Percentiles rank a stretch among this genome's conserved stretches.
These are phyloP conservation scores for Aspergillus mulundensis DNA, from an alignment of 495 filamentous ascomycete genomes.

Conservation along the genomic window DNA sequence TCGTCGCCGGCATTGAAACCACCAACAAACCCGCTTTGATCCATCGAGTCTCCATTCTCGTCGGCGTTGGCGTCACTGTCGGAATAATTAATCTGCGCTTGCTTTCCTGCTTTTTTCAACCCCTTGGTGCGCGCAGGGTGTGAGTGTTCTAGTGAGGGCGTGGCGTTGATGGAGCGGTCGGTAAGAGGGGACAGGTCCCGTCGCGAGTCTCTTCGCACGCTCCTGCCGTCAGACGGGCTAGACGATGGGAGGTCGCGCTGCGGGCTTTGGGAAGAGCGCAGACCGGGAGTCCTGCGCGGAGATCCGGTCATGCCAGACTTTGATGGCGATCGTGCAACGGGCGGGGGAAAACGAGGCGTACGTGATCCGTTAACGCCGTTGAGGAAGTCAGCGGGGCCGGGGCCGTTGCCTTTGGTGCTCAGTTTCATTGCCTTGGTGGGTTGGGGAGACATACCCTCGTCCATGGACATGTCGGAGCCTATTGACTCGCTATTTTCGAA, in stretches of 20 bases:
- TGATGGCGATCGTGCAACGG: constrained; percentile 41
- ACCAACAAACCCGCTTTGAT: constrained; percentile 24
- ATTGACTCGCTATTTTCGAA: constrained; percentile 28
- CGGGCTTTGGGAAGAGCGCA: constrained; percentile 39
- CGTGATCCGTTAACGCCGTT: constrained; percentile 32
- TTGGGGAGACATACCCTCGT: constrained; percentile 35
- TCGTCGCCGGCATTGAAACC: constrained; percentile 28
- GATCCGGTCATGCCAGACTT: constrained; percentile 41
- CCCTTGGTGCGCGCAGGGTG: constrained; percentile 39
- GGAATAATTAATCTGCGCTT: constrained; percentile 27
- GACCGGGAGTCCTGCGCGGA: constrained; percentile 38
- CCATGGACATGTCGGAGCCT: constrained; percentile 48
- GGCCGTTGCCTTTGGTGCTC: constrained; percentile 33
- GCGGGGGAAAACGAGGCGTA: constrained; percentile 28
- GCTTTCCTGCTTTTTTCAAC: constrained; percentile 24
- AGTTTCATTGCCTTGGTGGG: not conserved
- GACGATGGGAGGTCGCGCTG: constrained; percentile 31
- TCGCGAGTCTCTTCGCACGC: constrained; percentile 19
- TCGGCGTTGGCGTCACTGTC: constrained; percentile 32
- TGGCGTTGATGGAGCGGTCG: constrained; percentile 34
- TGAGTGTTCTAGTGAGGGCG: constrained; percentile 32
- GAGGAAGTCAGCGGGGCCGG: constrained; percentile 42
- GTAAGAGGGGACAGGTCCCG: constrained; percentile 34
- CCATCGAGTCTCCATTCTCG: constrained; percentile 31
- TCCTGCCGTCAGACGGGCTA: constrained; percentile 37